Base-by-base conservation (phyloP, 1,284 basidiomycete species). In the Marasmius sp. region DNA sequence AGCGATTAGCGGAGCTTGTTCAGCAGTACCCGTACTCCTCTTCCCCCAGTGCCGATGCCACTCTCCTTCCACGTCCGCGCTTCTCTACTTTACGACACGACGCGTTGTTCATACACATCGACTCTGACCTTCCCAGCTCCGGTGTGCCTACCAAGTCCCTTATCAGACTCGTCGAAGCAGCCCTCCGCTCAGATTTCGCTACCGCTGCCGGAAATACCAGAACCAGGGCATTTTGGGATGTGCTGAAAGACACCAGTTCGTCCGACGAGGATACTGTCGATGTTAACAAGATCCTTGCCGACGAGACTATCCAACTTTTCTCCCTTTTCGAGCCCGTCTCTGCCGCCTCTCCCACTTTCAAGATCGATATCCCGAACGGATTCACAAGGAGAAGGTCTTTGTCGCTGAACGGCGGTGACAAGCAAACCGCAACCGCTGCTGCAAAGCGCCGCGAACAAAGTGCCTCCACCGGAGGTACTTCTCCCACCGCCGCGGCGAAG, bases 1-100 rank as follows among this genome's bases (percentile, higher is more conserved):
- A 81, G 33, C 86, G 90, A 38, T 80, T 92, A 6, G 75, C 83
- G n/a, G 88, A 91, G 61, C 80, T 92, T 5, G 82, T 91, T 33
- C 79, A 83, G 58, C 72, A 82, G 36, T 92, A 92, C 67, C 89
- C 89, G 3, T 91, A 87, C 69, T 68, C 70, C 55, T 66, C 73
- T 36, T 69, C 76, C 11, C 67, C 70, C n/a, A 61, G 73, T 3
- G 67, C 75, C 6, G 79, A 82, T 56, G 75, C 81, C 0, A 74
- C 69, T 16, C 75, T 84, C 39, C 77, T 89, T 6, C 77, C 86
- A 5, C 78, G 80, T 4, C 84, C 86, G 12, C 83, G 82, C 0
- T 87, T 91, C 69, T 85, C 88, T 6, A 91, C 89, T 0, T 82
- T 83, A 49, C 75, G 71, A 41, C 81, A 84, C 60, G 82, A 84